A percentile compares a stretch with the other conserved stretches of the same genome.
Evolutionary conservation across 768 basidiomycete genomes (phyloP).

Genomic region (Leccinum obscurum): DNA sequence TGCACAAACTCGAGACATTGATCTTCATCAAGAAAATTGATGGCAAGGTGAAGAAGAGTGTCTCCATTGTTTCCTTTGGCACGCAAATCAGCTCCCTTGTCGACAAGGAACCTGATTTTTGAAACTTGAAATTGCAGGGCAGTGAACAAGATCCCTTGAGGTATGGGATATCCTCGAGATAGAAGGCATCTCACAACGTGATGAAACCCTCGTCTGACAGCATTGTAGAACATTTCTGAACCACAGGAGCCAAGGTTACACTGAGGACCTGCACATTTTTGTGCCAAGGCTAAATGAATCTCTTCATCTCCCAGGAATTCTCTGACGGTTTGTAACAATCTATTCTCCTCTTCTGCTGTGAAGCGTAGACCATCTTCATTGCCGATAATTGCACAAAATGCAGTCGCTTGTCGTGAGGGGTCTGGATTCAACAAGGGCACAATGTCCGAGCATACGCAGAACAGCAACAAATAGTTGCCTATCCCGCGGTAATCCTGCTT

Average conservation of each 20-base stretch:
- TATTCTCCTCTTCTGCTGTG: neutral
- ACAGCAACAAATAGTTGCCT: neutral
- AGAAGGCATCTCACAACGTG: neutral
- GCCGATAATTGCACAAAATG: neutral
- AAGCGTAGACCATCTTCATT: neutral
- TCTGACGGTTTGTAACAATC: neutral
- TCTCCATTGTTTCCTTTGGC: neutral
- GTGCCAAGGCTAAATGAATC: neutral
- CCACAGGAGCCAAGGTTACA: neutral
- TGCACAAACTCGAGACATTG: too few relatives aligned
- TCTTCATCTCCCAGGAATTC: neutral
- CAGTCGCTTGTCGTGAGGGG: neutral
- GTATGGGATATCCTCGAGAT: neutral
- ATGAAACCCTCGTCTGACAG: neutral
- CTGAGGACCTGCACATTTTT: neutral
- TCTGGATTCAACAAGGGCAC: neutral
- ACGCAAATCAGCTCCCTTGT: neutral
- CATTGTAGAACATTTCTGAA: neutral
- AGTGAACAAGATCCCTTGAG: neutral
- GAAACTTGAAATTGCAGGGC: neutral
- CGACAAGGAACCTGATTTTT: neutral
- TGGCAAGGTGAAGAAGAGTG: too few relatives aligned
- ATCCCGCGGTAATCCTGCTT: neutral
- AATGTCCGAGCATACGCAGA: neutral
- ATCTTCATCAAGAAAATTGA: too few relatives aligned